phyloP scores from a whole-genome alignment of 1,284 basidiomycete species.

The Boletus albobrunnescens region DNA sequence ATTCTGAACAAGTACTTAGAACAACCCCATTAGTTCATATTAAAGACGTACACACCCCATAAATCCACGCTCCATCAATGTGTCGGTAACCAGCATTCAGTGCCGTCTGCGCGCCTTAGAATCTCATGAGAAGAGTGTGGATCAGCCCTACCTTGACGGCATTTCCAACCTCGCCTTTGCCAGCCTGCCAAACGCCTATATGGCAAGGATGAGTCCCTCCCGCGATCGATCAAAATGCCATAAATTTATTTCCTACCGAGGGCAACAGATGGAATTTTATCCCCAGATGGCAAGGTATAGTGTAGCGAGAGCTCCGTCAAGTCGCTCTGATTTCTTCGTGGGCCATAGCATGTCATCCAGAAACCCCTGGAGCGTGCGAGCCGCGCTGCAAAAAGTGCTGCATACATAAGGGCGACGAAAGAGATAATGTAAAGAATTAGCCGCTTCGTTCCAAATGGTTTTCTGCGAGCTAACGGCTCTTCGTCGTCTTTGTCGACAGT shows the following conservation, averaged over 20 bases:
- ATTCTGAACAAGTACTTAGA: constrained; percentile 44
- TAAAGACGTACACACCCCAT: constrained; percentile 39
- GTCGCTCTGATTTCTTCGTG: constrained; percentile 23
- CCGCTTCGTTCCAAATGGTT: constrained; percentile 14
- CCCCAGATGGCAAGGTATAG: constrained; percentile 56
- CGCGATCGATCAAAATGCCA: background rate
- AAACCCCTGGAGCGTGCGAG: constrained; percentile 22
- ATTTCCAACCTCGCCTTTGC: constrained; percentile 48
- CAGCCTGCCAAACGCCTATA: constrained; percentile 62
- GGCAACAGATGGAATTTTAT: constrained; percentile 59
- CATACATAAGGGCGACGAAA: constrained; percentile 16
- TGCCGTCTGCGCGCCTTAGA: constrained; percentile 39
- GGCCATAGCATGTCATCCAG: constrained; percentile 21
- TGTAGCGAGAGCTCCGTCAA: constrained; percentile 40
- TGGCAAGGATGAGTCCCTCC: constrained; percentile 3
- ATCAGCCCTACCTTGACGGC: constrained; percentile 49
- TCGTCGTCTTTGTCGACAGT: constrained; percentile 15
- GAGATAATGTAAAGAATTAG: constrained; percentile 15
- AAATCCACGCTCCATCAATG: constrained; percentile 74
- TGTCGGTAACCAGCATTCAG: constrained; percentile 64
- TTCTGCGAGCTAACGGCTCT: background rate
- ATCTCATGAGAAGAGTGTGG: background rate
- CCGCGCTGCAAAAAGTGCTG: constrained; percentile 9
- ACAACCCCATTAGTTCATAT: background rate
- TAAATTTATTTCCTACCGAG: constrained; percentile 39